Conservation (phyloP, 495 filamentous ascomycete genomes). For the Aspergillus haitiensis region DNA sequence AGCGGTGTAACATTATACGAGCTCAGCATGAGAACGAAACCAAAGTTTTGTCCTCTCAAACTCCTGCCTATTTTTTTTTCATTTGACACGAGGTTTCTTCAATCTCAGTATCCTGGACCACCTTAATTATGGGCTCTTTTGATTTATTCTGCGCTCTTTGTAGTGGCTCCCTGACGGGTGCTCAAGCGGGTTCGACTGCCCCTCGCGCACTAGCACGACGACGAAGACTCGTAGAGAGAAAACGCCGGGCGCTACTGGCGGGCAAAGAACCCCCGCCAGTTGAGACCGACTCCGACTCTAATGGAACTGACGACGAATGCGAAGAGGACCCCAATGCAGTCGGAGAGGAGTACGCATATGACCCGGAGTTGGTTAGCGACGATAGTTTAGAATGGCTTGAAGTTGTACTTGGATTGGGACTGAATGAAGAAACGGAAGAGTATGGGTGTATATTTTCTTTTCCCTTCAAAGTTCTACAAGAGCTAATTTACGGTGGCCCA, state of each 20-base stretch:
- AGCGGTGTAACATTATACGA: not conserved
- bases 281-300: not conserved
- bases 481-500: not conserved
- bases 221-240: not conserved
- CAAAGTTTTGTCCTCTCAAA: not conserved
- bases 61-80: not conserved
- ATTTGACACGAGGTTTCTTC: slow-evolving; percentile 29
- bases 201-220: not conserved
- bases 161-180: not conserved
- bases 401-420: not conserved
- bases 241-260: not conserved
- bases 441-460: not conserved
- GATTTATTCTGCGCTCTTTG: not conserved
- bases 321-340: not conserved
- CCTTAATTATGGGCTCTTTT: slow-evolving; percentile 1
- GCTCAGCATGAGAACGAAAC: not conserved
- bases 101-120: not conserved
- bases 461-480: not conserved
- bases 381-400: not conserved
- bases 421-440: slow-evolving; percentile 1
- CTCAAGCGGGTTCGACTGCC: not conserved
- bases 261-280: not conserved
- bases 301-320: not conserved
- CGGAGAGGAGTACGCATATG: not conserved
- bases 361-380: not conserved